phyloP scores from a whole-genome alignment of 345 rosid species.

The Eucalyptus pauciflora region DNA sequence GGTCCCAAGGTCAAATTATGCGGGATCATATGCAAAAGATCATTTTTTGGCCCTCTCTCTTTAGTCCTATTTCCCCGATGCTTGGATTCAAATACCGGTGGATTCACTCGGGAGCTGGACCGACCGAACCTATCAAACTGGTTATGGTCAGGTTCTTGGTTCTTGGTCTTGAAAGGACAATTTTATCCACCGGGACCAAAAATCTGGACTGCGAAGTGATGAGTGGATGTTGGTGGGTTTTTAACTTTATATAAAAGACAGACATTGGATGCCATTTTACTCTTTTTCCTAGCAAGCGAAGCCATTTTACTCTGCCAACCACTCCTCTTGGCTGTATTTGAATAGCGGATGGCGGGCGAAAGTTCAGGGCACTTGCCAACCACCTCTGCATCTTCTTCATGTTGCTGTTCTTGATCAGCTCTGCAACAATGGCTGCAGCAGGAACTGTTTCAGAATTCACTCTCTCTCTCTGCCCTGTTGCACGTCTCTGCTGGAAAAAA shows the following conservation, averaged over 20 bases:
- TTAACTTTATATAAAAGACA: neutral
- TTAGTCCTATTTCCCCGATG: too few species aligned
- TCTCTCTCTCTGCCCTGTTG: slow-evolving; percentile 15
- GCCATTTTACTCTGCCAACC: neutral
- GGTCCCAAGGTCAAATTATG: neutral
- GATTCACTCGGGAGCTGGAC: too few species aligned
- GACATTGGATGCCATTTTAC: neutral
- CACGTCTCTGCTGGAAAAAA: neutral
- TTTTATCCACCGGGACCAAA: neutral
- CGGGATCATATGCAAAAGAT: too few species aligned
- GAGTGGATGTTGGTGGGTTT: neutral
- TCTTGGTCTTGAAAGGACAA: neutral
- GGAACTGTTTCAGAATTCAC: slow-evolving; percentile 65
- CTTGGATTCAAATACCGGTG: too few species aligned
- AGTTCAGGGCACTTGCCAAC: neutral
- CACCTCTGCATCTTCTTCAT: neutral
- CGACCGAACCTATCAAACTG: too few species aligned
- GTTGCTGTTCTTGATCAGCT: neutral
- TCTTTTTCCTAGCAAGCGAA: neutral
- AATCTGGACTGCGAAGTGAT: neutral
- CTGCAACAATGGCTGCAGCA: slow-evolving; percentile 55
- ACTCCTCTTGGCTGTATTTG: neutral
- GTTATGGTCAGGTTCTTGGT: too few species aligned
- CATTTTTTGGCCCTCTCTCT: too few species aligned
- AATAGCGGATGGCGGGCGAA: neutral